Base-by-base conservation (phyloP, 208 protist genomes). In the Trypanosoma conorhini region DNA sequence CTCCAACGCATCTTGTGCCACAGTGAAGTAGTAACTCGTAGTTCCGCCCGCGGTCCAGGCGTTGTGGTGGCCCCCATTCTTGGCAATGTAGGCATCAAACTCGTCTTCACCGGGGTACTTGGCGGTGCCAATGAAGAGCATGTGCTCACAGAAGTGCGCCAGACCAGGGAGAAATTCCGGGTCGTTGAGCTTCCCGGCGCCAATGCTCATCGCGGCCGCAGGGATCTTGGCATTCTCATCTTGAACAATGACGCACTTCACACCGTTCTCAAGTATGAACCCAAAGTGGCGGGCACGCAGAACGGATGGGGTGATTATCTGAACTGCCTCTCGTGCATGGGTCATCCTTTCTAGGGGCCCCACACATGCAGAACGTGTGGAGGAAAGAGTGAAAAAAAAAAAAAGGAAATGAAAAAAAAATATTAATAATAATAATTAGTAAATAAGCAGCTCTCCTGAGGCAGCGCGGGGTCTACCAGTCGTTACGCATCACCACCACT, bases 91-190 rank as follows among this genome's bases (percentile, higher is more conserved):
- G 13, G 54, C 70, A 70, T 82, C 72, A 72, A 96, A 98, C 63
- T 87, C 81, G 64, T 92, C 85, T 77, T 98, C 97, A 28, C 82
- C 56, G 21, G 95, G 96, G 81, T 93, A 98, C 73, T 96, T 96
- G 58, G 81, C 83, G 4, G 92, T 98, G 7, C 96, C 95, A 78
- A 98, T 92, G 70, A 98, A 98, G 7, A 97, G 82, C 95, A 98
- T 98, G 75, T 98, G 95, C 78, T 98, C 95, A 59, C 84, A 94
- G 67, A 98, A 94, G 80, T 98, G 95, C 0, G 92, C 93, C 38
- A 98, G 79, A n/a, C 91, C 91, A 3, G 82, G 80, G 22, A 96
- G 55, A 48, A 67, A 63, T 22, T 59, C 70, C 3, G 88, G 85
- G 62, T 96, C 91, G 48, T 91, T 85, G 8, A 91, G 76, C 55